A percentile compares a stretch with the other conserved stretches of the same genome.
phyloP scores from a whole-genome alignment of 1,139 yeast genomes.

The Blastobotrys persicus region DNA sequence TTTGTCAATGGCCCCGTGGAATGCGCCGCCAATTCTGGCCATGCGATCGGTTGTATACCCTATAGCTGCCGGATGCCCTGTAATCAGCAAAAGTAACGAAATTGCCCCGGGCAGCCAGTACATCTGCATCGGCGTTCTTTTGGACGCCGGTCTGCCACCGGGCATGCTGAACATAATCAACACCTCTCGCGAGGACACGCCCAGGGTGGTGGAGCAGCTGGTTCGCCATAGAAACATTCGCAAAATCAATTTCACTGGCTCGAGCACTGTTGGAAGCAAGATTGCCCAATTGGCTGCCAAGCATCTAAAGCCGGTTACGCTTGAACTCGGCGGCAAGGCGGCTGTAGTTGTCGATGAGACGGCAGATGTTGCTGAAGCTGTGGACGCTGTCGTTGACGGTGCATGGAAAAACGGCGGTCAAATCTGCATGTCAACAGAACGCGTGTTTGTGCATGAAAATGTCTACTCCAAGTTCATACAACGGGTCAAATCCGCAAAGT shows the following conservation, averaged over 20 bases:
- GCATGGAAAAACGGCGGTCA: constrained; percentile 82
- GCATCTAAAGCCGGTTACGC: constrained; percentile 66
- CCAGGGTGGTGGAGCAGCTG: constrained; percentile 46
- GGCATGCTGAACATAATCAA: constrained; percentile 65
- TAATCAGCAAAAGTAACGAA: constrained; percentile 65
- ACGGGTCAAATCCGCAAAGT: not conserved
- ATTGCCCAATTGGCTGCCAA: constrained; percentile 61
- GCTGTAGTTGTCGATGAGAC: constrained; percentile 76
- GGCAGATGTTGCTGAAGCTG: constrained; percentile 59
- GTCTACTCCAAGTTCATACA: constrained; percentile 55
- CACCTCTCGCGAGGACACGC: constrained; percentile 56
- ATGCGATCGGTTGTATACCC: constrained; percentile 32
- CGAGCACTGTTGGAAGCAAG: constrained; percentile 57
- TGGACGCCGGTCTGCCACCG: constrained; percentile 68
- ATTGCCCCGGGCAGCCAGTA: constrained; percentile 62
- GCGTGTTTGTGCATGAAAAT: constrained; percentile 63
- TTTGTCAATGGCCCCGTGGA: constrained; percentile 50
- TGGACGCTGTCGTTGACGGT: constrained; percentile 70
- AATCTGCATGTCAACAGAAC: constrained; percentile 80
- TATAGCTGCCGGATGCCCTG: constrained; percentile 65
- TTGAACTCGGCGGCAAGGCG: constrained; percentile 89
- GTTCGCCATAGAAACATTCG: constrained; percentile 56
- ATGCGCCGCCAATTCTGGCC: constrained; percentile 46
- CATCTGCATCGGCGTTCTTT: constrained; percentile 52
- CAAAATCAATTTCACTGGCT: constrained; percentile 67